phyloP scores from a whole-genome alignment of 208 protist genomes.

The Crithidia mellificae region DNA sequence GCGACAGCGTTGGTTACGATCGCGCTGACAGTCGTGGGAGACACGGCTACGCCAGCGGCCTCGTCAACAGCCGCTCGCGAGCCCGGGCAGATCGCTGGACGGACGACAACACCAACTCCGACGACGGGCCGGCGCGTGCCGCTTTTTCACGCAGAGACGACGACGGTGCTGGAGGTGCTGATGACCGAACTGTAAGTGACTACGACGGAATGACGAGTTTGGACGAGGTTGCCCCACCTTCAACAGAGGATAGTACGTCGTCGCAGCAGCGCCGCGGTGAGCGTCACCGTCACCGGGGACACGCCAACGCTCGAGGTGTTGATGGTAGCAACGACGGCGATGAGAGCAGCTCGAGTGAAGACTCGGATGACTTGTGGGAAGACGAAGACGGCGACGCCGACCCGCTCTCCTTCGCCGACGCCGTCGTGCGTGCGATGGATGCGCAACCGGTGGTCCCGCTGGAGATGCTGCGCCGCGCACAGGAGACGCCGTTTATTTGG shows the following conservation, averaged over 20 bases:
- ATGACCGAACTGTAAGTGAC: too few relatives aligned
- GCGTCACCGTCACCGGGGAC: too few relatives aligned
- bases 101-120: slow-evolving; percentile 17
- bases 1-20: not conserved
- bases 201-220: too few relatives aligned
- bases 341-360: not conserved
- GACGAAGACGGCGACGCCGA: slow-evolving; percentile 1
- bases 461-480: slow-evolving; percentile 38
- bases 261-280: too few relatives aligned
- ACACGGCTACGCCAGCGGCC: not conserved
- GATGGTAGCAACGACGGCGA: not conserved
- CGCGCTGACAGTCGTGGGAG: too few relatives aligned
- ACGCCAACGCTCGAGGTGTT: too few relatives aligned
- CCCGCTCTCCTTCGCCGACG: slow-evolving; percentile 25
- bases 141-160: too few relatives aligned
- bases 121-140: not conserved
- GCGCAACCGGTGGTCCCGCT: slow-evolving; percentile 60
- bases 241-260: too few relatives aligned
- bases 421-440: slow-evolving; percentile 35
- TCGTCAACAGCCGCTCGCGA: slow-evolving; percentile 31
- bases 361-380: slow-evolving; percentile 17
- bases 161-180: too few relatives aligned
- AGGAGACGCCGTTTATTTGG: slow-evolving; percentile 46
- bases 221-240: too few relatives aligned
- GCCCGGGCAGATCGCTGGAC: slow-evolving; percentile 32